These are phyloP conservation scores for Ogataea salicorniae DNA, from an alignment of 805 yeast genomes.

Conservation along the genomic window DNA sequence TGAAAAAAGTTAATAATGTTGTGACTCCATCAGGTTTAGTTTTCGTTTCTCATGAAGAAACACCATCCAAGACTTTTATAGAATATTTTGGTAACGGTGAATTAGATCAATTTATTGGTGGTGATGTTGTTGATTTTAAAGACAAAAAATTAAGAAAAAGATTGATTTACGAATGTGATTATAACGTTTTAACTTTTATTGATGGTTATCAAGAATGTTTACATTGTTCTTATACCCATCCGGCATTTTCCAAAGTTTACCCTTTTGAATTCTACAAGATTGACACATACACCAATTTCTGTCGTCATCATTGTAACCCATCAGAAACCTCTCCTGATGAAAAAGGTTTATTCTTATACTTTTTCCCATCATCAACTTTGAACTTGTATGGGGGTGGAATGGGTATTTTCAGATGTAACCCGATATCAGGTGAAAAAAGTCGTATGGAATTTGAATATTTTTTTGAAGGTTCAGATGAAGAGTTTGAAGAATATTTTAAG, in stretches of 20 bases:
- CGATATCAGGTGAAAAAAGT: conserved; percentile 22
- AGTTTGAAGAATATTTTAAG: conserved; percentile 23
- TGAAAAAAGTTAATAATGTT: conserved; percentile 19
- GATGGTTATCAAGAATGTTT: conserved; percentile 28
- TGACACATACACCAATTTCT: conserved; percentile 24
- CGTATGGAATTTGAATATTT: conserved; percentile 30
- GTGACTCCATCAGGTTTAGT: conserved; percentile 25
- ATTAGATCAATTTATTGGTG: conserved; percentile 17
- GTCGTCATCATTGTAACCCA: conserved; percentile 24
- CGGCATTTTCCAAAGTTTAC: conserved; percentile 22
- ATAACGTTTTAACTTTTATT: conserved; percentile 21
- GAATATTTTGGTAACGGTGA: conserved; percentile 18
- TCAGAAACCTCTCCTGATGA: conserved; percentile 6
- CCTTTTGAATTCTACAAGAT: conserved; percentile 26
- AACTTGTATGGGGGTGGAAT: conserved; percentile 28
- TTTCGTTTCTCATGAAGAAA: conserved; percentile 22
- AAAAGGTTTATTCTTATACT: conserved; percentile 24
- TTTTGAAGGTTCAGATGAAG: conserved; percentile 25
- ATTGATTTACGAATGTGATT: conserved; percentile 22
- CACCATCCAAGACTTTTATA: conserved; percentile 12
- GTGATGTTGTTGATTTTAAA: conserved; percentile 14
- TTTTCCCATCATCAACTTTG: conserved; percentile 26
- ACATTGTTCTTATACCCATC: conserved; percentile 27
- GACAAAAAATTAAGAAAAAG: conserved; percentile 16
- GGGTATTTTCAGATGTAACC: conserved; percentile 26